Base-by-base conservation (phyloP, 306 rosid genomes). In the Pterocarpus santalinus region DNA sequence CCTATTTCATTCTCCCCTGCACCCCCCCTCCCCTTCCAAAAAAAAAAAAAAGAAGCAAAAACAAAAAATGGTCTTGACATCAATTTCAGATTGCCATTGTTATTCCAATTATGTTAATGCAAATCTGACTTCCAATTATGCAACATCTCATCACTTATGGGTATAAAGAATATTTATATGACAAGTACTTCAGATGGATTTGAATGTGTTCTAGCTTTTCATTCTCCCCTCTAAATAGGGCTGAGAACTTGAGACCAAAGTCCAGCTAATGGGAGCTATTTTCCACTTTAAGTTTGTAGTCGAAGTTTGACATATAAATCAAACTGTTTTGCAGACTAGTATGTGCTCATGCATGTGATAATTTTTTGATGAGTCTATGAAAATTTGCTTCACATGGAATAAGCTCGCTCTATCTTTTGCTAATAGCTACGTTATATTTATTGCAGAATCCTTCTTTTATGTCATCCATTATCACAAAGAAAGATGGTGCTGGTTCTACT, bases 401-500 rank as follows among this genome's bases (percentile, higher is more conserved):
- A n/a, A 36, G 10, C 66, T 2, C 13, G 73, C 9, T 15, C 4
- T 56, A 35, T 47, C 34, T 38, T 61, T 65, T 73, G 46, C 76
- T 73, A 28, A 79, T 80, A 30, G 33, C 75, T 82, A 14, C 35
- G 62, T 63, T 78, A 11, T 68, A 13, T 71, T 43, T 61, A 41
- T 58, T 86, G 81, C 89, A 93, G 98, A 88, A 77, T 55, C 58
- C 91, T 62, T 80, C 90, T 44, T 81, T 83, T 69, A 8, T 85
- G 80, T 79, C 97, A 66, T 86, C 96, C 65, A 81, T 93, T 14
- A 34, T 88, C 74, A 53, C 88, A 6, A 91, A 85, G 89, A 89
- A 85, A 64, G 90, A 89, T 62, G 93, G 78, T 80, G 76, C 77
- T 47, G 89, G 87, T 38, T 86, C 95, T 85, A 77, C 89, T 49